phyloP scores from a whole-genome alignment of 2,329 filamentous ascomycete species.

The Simplicillium sp. region DNA sequence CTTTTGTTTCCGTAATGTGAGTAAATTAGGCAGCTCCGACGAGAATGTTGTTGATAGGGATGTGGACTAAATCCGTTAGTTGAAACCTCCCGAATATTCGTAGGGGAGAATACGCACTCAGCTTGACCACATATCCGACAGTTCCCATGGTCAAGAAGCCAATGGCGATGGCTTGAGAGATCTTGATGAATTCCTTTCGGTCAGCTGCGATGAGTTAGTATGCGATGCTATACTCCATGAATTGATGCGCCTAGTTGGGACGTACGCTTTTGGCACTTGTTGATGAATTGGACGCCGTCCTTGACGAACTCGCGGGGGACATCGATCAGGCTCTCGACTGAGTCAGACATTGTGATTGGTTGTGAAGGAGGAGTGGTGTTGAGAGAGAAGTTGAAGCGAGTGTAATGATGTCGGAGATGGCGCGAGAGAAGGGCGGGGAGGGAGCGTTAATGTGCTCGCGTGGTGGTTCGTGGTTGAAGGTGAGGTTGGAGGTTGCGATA shows the following conservation, averaged over 20 bases:
- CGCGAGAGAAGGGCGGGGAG: not conserved
- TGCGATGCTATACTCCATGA: not conserved
- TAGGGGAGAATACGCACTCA: slow-evolving; percentile 36
- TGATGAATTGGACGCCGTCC: slow-evolving; percentile 42
- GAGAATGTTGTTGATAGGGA: slow-evolving; percentile 61
- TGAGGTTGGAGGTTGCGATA: not conserved
- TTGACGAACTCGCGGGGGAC: slow-evolving; percentile 50
- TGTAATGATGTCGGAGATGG: not conserved
- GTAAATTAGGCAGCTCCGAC: slow-evolving; percentile 51
- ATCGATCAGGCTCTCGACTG: slow-evolving; percentile 58
- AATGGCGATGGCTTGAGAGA: slow-evolving; percentile 53
- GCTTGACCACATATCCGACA: slow-evolving; percentile 61
- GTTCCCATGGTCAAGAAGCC: slow-evolving; percentile 64
- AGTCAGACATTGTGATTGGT: slow-evolving; percentile 7
- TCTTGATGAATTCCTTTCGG: slow-evolving; percentile 31
- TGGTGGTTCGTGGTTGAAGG: not conserved
- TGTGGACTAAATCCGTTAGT: slow-evolving; percentile 44
- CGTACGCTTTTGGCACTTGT: slow-evolving; percentile 53
- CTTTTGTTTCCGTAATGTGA: too few relatives aligned
- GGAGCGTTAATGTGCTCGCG: not conserved
- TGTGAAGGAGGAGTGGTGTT: slow-evolving; percentile 5
- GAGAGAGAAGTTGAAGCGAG: not conserved
- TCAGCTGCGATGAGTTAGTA: slow-evolving; percentile 20
- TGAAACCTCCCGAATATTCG: not conserved
- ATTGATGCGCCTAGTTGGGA: slow-evolving; percentile 7